Conservation (phyloP, 2,329 filamentous ascomycete species). For the Ophiosphaerella korrae region DNA sequence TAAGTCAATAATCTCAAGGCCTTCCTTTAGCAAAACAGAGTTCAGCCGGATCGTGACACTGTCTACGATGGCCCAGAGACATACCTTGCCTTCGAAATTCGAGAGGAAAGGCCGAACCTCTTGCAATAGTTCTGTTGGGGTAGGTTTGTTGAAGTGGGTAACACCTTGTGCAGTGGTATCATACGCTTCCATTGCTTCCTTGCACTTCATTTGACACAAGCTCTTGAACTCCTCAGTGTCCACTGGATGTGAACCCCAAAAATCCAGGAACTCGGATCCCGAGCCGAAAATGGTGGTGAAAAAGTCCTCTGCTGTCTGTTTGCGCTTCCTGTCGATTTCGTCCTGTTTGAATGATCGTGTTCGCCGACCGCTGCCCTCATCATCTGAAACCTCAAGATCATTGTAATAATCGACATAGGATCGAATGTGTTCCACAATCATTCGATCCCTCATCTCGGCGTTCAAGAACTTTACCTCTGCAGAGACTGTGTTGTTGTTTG, state of each 20-base stretch:
- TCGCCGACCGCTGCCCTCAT: conserved; percentile 12
- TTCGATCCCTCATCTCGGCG: conserved; percentile 9
- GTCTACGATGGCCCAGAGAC: conserved; percentile 31
- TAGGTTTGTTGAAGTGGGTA: not conserved
- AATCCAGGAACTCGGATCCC: conserved; percentile 10
- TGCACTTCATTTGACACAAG: conserved; percentile 21
- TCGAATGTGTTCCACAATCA: conserved; percentile 21
- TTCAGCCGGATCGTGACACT: conserved; percentile 17
- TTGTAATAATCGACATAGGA: conserved; percentile 19
- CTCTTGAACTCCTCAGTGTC: conserved; percentile 15
- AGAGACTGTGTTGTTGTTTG: conserved; percentile 3
- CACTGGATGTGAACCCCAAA: conserved; percentile 12
- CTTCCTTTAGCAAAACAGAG: conserved; percentile 14
- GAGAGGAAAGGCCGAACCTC: conserved; percentile 21
- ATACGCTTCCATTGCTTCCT: conserved; percentile 10
- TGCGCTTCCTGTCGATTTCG: conserved; percentile 15
- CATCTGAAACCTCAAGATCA: conserved; percentile 19
- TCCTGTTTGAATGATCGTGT: conserved; percentile 8
- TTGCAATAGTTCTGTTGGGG: conserved; percentile 12
- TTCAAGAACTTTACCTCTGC: conserved; percentile 23
- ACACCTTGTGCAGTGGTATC: conserved; percentile 1
- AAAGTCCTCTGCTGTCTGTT: conserved; percentile 27
- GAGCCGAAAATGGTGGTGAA: conserved; percentile 26
- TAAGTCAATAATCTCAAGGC: conserved; percentile 24
- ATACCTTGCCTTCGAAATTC: conserved; percentile 14